Percentiles rank a stretch among this genome's conserved stretches.
phyloP scores from a whole-genome alignment of 2,329 filamentous ascomycete genomes.

The Magnaporthales sp. region DNA sequence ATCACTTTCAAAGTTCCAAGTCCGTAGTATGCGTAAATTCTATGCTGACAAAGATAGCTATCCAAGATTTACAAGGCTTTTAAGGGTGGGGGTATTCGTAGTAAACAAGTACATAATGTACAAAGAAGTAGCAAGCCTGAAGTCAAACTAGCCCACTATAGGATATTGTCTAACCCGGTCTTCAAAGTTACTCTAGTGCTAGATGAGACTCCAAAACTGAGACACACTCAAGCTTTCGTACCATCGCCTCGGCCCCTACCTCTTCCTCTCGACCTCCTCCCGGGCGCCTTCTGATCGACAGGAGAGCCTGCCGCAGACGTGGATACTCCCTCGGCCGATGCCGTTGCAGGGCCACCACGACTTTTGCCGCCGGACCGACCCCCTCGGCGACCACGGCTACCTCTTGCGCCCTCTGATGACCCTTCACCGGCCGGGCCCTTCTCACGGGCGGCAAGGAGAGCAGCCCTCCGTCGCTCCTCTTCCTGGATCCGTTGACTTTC shows the following conservation, averaged over 20 bases:
- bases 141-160: background rate
- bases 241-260: background rate
- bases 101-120: background rate
- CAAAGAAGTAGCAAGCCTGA: background rate
- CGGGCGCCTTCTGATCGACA: background rate
- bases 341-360: background rate
- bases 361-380: background rate
- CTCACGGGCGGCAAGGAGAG: conserved; percentile 4
- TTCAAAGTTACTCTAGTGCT: background rate
- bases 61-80: background rate
- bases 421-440: background rate
- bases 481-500: conserved; percentile 67
- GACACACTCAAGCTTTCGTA: background rate
- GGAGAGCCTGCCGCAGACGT: background rate
- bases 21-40: no score
- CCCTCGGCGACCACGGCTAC: background rate
- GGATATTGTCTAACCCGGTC: background rate
- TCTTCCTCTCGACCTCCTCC: background rate
- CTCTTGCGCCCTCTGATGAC: background rate
- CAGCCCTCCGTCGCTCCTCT: conserved; percentile 39
- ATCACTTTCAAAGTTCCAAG: background rate
- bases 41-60: background rate
- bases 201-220: background rate
- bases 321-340: background rate
- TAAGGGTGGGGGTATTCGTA: background rate